phyloP scores from a whole-genome alignment of 106 monocot genomes.

The Allium fistulosum region DNA sequence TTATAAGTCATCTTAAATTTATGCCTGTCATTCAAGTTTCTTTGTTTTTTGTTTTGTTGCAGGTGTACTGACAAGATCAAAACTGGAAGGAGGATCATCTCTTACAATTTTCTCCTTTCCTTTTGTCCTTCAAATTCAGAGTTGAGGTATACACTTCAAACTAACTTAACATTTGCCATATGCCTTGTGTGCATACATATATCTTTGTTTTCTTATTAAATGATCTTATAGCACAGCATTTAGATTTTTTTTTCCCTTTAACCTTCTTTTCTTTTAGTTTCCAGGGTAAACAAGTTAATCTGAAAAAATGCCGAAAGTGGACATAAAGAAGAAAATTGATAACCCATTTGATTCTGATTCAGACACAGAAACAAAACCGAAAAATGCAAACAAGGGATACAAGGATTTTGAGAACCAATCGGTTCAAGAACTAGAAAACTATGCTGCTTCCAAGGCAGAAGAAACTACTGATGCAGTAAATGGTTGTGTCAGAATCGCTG shows the following conservation, averaged over 20 bases:
- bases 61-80: background rate
- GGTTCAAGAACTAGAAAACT: conserved; percentile 39
- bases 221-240: background rate
- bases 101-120: background rate
- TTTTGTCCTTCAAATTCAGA: background rate
- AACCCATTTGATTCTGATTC: conserved; percentile 12
- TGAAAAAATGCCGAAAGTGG: background rate
- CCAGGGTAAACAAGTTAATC: no score
- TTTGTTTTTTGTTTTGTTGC: no score
- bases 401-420: conserved; percentile 32
- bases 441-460: conserved; percentile 42
- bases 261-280: background rate
- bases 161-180: background rate
- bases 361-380: conserved; percentile 4
- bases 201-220: background rate
- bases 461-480: conserved; percentile 42
- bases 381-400: background rate
- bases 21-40: no score
- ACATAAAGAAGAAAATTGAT: background rate
- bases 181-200: background rate
- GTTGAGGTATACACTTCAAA: no score
- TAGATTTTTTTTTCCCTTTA: background rate
- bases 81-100: conserved; percentile 1
- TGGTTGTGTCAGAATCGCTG: conserved; percentile 44
- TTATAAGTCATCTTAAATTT: no score